Conservation (phyloP, 1,284 basidiomycete species). For the Ganoderma meredithae region DNA sequence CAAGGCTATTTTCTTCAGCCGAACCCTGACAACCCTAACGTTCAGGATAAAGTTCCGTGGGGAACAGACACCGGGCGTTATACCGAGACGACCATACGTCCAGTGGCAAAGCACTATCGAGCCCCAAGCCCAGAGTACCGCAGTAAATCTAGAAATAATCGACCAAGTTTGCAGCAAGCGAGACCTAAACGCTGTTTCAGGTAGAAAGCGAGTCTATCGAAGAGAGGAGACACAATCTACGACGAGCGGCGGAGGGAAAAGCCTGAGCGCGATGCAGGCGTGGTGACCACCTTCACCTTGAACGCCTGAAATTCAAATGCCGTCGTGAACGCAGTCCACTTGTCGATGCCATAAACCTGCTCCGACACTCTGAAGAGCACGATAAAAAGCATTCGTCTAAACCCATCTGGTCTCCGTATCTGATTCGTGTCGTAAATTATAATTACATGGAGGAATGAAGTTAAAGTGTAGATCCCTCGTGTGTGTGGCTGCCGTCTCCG, state of each 20-base stretch:
- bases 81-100: neutral
- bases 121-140: neutral
- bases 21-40: neutral
- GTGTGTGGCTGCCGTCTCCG: constrained; percentile 1
- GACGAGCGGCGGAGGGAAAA: neutral
- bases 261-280: no score
- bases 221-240: neutral
- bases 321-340: no score
- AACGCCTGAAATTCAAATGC: no score
- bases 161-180: neutral
- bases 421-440: constrained; percentile 3
- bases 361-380: neutral
- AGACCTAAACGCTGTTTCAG: neutral
- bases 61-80: neutral
- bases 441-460: constrained; percentile 13
- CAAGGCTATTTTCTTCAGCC: neutral
- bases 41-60: neutral
- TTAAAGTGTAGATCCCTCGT: constrained; percentile 1
- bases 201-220: neutral
- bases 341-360: no score
- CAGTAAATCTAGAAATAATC: neutral
- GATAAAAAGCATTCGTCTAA: neutral
- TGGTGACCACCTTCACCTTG: no score
- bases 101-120: neutral
- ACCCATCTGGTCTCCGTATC: neutral